Evolutionary conservation across 139 green algal species (phyloP).

Genomic region (Chlorella ohadii): DNA sequence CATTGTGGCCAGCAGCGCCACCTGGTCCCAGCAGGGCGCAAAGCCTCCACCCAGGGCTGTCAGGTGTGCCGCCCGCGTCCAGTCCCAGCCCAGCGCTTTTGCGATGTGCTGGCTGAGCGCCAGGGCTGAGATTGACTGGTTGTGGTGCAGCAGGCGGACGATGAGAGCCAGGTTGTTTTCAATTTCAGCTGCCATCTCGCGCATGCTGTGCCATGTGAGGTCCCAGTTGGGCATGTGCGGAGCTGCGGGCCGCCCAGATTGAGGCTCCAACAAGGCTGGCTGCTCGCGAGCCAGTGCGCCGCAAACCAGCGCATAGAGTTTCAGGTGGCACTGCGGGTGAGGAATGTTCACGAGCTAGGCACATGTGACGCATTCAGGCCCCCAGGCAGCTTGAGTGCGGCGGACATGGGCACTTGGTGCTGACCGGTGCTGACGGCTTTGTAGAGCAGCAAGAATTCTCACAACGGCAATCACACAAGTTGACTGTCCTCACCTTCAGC

Average conservation of each 20-base stretch:
- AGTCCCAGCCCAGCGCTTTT: neutral
- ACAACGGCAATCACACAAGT: too few species aligned
- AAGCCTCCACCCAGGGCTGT: neutral
- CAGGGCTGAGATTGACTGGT: neutral
- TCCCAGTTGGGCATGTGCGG: too few species aligned
- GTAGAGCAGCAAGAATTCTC: too few species aligned
- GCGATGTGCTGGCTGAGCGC: neutral
- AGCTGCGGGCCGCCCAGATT: neutral
- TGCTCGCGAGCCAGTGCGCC: neutral
- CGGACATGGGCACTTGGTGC: too few species aligned
- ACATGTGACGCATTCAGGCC: too few species aligned
- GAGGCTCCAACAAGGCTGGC: neutral
- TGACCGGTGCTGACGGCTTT: too few species aligned
- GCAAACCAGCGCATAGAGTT: neutral
- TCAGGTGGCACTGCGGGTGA: slow-evolving; percentile 18
- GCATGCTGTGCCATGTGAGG: neutral
- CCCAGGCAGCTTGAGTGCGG: too few species aligned
- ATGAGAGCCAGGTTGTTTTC: neutral
- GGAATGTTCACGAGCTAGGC: too few species aligned
- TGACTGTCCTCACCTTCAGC: slow-evolving; percentile 8
- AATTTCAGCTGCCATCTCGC: neutral
- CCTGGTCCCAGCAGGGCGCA: neutral
- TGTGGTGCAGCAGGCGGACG: neutral
- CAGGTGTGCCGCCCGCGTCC: neutral
- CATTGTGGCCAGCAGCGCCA: neutral